Conservation (phyloP, 2,329 filamentous ascomycete genomes). For the Acrocalymma vagum region DNA sequence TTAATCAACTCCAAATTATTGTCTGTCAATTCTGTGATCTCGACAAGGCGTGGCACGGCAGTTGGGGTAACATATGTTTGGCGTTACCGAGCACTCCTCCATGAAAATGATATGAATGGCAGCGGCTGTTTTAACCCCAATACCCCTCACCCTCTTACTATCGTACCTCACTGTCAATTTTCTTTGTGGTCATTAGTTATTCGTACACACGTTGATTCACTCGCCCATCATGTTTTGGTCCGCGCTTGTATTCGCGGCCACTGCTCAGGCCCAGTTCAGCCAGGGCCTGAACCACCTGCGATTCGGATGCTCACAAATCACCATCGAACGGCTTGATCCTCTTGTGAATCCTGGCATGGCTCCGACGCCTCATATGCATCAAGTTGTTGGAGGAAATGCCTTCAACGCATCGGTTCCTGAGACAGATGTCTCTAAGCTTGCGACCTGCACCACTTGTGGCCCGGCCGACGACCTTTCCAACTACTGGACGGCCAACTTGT, state of each 20-base stretch:
- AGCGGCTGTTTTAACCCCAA: neutral
- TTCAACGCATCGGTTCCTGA: conserved; percentile 31
- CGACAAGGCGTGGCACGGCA: conserved; percentile 6
- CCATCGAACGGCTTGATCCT: conserved; percentile 32
- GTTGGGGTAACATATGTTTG: conserved; percentile 1
- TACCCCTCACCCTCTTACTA: neutral
- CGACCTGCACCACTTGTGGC: conserved; percentile 33
- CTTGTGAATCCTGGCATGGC: conserved; percentile 37
- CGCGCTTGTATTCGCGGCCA: conserved; percentile 4
- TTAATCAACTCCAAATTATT: conserved; percentile 4
- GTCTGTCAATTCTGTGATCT: neutral
- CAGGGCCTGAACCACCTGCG: conserved; percentile 17
- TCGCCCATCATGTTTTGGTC: conserved; percentile 2
- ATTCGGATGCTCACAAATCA: conserved; percentile 32
- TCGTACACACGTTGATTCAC: conserved; percentile 36
- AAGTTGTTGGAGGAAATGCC: conserved; percentile 37
- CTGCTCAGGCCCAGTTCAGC: conserved; percentile 2
- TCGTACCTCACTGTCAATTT: neutral
- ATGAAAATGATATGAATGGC: conserved; percentile 2
- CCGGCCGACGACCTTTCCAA: conserved; percentile 37
- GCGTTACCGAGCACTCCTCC: neutral
- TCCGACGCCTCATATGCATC: conserved; percentile 32
- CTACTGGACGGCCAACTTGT: conserved; percentile 40
- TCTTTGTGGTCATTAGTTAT: neutral
- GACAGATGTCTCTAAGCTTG: conserved; percentile 25